Conservation (phyloP, 768 basidiomycete genomes). For the Amanita molliuscula region DNA sequence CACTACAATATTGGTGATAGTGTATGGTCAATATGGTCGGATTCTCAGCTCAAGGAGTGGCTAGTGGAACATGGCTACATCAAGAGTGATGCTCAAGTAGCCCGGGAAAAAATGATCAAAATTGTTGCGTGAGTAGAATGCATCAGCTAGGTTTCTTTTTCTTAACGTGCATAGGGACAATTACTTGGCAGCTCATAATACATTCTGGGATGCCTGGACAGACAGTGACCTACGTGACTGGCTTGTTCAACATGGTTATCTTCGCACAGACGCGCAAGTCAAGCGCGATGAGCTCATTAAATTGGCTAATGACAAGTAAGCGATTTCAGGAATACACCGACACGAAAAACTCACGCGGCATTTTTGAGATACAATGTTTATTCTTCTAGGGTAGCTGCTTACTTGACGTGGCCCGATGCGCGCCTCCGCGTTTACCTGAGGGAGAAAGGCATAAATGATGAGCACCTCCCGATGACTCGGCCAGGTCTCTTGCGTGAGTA, state of each 20-base stretch:
- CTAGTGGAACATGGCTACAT: slow-evolving; percentile 64
- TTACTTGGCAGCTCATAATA: slow-evolving; percentile 51
- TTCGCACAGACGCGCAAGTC: slow-evolving; percentile 46
- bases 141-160: not conserved
- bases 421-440: slow-evolving; percentile 84
- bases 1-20: slow-evolving; percentile 53
- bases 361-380: slow-evolving; percentile 41
- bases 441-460: slow-evolving; percentile 63
- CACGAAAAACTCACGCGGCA: not conserved
- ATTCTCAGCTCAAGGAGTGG: slow-evolving; percentile 70
- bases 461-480: slow-evolving; percentile 50
- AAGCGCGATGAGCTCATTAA: slow-evolving; percentile 70
- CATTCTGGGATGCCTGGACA: slow-evolving; percentile 58
- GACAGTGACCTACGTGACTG: slow-evolving; percentile 64
- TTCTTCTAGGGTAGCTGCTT: slow-evolving; percentile 37
- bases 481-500: slow-evolving; percentile 69
- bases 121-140: slow-evolving; percentile 45
- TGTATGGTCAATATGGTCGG: slow-evolving; percentile 65
- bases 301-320: slow-evolving; percentile 62
- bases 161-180: slow-evolving; percentile 39
- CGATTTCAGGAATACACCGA: not conserved
- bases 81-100: slow-evolving; percentile 57
- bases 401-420: slow-evolving; percentile 89
- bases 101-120: slow-evolving; percentile 69
- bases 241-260: slow-evolving; percentile 65